Evolutionary conservation across 371 early-diverging fungal species (phyloP), one percentile per base, ranked within the genome.

Genomic region (Basidiobolus meristosporus): DNA sequence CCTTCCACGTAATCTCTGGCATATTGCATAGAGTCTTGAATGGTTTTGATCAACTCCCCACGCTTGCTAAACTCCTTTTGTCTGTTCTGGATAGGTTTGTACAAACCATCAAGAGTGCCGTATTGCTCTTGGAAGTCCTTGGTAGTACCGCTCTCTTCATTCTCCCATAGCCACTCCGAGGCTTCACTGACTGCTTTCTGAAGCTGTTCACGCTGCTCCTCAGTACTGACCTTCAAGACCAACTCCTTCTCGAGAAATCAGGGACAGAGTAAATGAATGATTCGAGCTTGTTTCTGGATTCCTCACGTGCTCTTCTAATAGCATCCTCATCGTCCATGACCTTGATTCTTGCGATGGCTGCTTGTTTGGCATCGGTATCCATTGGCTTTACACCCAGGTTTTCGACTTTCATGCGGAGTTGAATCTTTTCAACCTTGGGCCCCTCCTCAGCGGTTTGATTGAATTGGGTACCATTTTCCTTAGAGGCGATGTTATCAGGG

Each of bases 161-260:
- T 72, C 35, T 77, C 84, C 43, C 89, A 78, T 10, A 88, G 52
- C 98, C 98, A 97, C 5, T 83, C 87, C 1, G 80, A 69, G 2
- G 70, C 58, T 14, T 60, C 69, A n/a, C 65, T 58, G 5, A 80
- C 58, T 14, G 51, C 54, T 16, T 62, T 59, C 17, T 60, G 60
- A n/a, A 92, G 54, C 3, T 52, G 47, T 30, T 68, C 65, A 45
- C 82, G 78, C 49, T 90, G 74, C 2, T 65, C 64, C 29, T 73
- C 73, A 2, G 79, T 77, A 16, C 79, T 63, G 4, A 84, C 72
- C 3, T 60, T 46, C 26, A 62, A 58, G 22, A 77, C 66, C 31
- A 63, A 68, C 22, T 81, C 81, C 33, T 80, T 75, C 31, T 82
- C 68, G 34, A 83, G 54, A 82, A 69, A 45, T 91, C 90, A 39